Evolutionary conservation across 345 rosid species (phyloP).

Genomic region (Toxicodendron radicans): DNA sequence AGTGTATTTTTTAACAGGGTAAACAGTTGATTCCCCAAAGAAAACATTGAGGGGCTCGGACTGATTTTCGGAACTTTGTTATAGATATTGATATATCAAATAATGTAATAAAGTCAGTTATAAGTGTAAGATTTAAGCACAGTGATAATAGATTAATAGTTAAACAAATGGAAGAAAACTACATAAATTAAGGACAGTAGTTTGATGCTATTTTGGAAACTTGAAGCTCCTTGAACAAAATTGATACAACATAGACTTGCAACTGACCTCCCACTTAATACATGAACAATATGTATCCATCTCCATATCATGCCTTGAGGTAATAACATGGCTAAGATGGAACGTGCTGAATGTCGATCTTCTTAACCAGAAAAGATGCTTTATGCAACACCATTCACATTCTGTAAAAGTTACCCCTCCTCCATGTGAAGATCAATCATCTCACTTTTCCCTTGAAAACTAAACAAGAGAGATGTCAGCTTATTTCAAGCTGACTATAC

Average conservation of each 20-base stretch:
- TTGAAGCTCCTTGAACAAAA: slow-evolving; percentile 11
- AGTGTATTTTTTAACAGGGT: not conserved
- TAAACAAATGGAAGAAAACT: not conserved
- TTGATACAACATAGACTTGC: not conserved
- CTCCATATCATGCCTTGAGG: not conserved
- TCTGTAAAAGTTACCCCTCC: not conserved
- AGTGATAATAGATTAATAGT: too few species aligned
- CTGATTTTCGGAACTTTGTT: too few species aligned
- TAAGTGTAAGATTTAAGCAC: too few species aligned
- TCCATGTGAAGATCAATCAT: not conserved
- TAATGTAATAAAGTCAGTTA: too few species aligned
- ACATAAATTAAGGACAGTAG: not conserved
- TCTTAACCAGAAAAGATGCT: slow-evolving; percentile 3
- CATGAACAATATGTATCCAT: not conserved
- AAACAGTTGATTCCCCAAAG: not conserved
- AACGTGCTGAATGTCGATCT: not conserved
- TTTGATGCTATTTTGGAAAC: not conserved
- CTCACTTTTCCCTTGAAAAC: not conserved
- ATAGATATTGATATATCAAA: too few species aligned
- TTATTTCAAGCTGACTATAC: not conserved
- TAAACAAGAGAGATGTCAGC: not conserved
- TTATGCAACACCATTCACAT: not conserved
- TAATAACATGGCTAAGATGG: not conserved
- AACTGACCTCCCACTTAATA: not conserved
- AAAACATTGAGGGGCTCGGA: not conserved